Conservation (phyloP, 306 rosid genomes). For the Trifolium dubium region DNA sequence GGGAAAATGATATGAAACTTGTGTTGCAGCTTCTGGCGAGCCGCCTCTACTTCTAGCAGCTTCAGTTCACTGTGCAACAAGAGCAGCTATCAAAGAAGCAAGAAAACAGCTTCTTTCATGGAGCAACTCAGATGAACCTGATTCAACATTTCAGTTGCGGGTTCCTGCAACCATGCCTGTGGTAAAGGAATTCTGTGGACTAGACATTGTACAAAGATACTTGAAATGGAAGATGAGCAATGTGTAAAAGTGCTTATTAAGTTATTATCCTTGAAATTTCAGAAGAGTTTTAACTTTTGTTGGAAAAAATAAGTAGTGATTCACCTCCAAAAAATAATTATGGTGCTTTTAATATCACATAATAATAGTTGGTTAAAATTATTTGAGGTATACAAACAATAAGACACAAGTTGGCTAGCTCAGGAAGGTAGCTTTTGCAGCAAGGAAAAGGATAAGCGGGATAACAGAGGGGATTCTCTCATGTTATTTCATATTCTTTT, state of each 20-base stretch:
- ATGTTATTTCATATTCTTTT: no score
- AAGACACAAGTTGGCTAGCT: not conserved
- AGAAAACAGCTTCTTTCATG: slow-evolving; percentile 73
- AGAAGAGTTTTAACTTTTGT: not conserved
- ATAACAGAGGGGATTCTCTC: not conserved
- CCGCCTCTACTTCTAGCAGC: slow-evolving; percentile 84
- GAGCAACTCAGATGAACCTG: slow-evolving; percentile 50
- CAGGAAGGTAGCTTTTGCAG: slow-evolving; percentile 16
- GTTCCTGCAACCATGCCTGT: slow-evolving; percentile 94
- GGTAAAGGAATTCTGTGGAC: slow-evolving; percentile 79
- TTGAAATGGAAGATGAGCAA: slow-evolving; percentile 65
- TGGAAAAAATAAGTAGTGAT: not conserved
- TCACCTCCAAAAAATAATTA: not conserved
- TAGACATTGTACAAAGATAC: slow-evolving; percentile 73
- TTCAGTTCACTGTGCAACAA: slow-evolving; percentile 86
- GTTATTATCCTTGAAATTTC: slow-evolving; percentile 13
- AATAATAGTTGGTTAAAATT: slow-evolving; percentile 1
- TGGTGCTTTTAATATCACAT: no score
- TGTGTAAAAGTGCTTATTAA: slow-evolving; percentile 28
- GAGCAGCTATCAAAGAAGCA: slow-evolving; percentile 84
- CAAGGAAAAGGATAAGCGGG: slow-evolving; percentile 5
- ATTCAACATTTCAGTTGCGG: slow-evolving; percentile 58
- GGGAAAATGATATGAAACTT: not conserved
- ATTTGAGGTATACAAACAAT: slow-evolving; percentile 1
- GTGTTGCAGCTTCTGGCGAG: slow-evolving; percentile 89